Base-by-base conservation (phyloP, 2,329 filamentous ascomycete species). In the Ramularia collo-cygni region DNA sequence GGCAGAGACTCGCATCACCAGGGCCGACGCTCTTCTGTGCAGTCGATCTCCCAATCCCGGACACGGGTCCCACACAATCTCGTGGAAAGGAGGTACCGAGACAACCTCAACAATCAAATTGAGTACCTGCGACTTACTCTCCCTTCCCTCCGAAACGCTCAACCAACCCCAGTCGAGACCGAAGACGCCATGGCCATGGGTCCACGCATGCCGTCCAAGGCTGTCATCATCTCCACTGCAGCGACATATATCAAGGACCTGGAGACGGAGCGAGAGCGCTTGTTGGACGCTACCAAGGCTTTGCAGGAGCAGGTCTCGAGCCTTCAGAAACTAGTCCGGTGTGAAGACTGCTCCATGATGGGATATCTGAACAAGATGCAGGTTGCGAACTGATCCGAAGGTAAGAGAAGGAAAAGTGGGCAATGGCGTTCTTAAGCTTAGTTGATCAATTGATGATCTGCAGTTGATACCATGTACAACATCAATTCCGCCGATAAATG, bases 191-290 rank as follows among this genome's bases (percentile, higher is more conserved):
- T n/a, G 15, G 31, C 31, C 13, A 7, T 19, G 16, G 31, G 31
- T n/a, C 46, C 48, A n/a, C 39, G 48, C 8, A 49, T 49, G 46
- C 53, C 53, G 8, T 64, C 63, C 48, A 70, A 69, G 51, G 66
- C 66, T n/a, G 64, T 67, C 24, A 65, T 70, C 35, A 58, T 70
- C 18, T 63, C 64, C 14, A 66, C 62, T 2, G 67, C 67, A 6
- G 66, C 65, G n/a, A 62, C 63, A 3, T 65, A 69, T 50, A 68
- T 70, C 57, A 64, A 66, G 50, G 62, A 67, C 41, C 60, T 66
- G 50, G 64, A 68, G 48, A 64, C 63, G 29, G 65, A 69, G 40
- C 65, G 64, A 50, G 59, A 61, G 46, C 52, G 53, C 13, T 40
- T 67, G 5, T 53, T 57, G 1, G 60, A 65, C 7, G 64, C 67